Evolutionary conservation across 805 yeast genomes (phyloP).

Genomic region (Candida hispaniensis): DNA sequence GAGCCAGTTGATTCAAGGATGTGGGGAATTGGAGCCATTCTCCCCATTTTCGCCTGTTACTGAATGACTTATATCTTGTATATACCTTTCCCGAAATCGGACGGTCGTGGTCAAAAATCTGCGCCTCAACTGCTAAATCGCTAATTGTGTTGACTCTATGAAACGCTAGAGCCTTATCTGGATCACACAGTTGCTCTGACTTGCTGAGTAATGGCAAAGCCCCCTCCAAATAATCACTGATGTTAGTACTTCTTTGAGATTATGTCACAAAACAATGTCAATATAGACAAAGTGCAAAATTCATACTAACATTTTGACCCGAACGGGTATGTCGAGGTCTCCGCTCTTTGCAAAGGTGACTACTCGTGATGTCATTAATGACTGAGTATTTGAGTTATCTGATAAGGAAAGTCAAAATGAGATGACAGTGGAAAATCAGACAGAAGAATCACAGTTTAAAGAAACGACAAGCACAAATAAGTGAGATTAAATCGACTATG

Average conservation of each 20-base stretch:
- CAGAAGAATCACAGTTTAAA: no score
- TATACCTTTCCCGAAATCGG: constrained; percentile 41
- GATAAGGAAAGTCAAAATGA: no score
- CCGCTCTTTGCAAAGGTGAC: constrained; percentile 48
- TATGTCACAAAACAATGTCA: constrained; percentile 1
- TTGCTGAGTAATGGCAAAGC: constrained; percentile 32
- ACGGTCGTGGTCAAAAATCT: constrained; percentile 36
- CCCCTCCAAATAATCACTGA: constrained; percentile 37
- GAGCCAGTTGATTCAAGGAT: constrained; percentile 56
- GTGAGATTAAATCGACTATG: no score
- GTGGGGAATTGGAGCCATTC: constrained; percentile 68
- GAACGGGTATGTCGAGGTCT: constrained; percentile 41
- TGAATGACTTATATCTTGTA: constrained; percentile 41
- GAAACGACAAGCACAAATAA: no score
- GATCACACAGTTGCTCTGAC: constrained; percentile 39
- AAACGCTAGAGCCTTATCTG: constrained; percentile 34
- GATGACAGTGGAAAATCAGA: no score
- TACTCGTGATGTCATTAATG: no score
- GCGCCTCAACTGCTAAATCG: constrained; percentile 36
- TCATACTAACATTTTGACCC: constrained; percentile 34
- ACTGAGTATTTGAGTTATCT: no score
- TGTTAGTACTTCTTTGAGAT: constrained; percentile 8
- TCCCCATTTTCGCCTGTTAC: constrained; percentile 46
- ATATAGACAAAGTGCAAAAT: background rate
- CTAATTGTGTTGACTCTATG: constrained; percentile 32